A percentile compares a stretch with the other conserved stretches of the same genome.
Evolutionary conservation across 441 rosid species (phyloP).

Genomic region (Aquilaria agallochum): DNA sequence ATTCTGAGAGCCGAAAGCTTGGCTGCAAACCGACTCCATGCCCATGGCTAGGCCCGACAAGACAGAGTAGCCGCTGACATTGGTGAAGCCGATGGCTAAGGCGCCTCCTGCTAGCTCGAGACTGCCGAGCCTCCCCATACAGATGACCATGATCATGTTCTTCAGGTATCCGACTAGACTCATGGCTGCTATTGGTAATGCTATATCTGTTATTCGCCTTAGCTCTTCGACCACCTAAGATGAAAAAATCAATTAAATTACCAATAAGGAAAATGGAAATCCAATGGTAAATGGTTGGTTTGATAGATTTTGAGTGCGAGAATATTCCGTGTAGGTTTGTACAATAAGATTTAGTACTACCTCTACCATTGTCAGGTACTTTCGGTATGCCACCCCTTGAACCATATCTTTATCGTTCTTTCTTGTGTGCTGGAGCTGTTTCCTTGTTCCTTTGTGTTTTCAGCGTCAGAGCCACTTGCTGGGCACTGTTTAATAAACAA

Average conservation of each 20-base stretch:
- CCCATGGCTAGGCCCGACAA: slow-evolving; percentile 84
- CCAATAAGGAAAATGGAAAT: too few relatives aligned
- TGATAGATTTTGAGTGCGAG: neutral
- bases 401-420: slow-evolving; percentile 35
- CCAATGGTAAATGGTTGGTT: too few relatives aligned
- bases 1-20: slow-evolving; percentile 80
- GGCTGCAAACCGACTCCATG: slow-evolving; percentile 88
- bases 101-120: slow-evolving; percentile 92
- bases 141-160: slow-evolving; percentile 68
- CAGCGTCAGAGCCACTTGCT: neutral
- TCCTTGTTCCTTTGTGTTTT: neutral
- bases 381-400: slow-evolving; percentile 33
- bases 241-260: neutral
- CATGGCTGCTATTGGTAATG: slow-evolving; percentile 73
- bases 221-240: slow-evolving; percentile 70
- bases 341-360: slow-evolving; percentile 41
- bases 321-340: neutral
- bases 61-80: slow-evolving; percentile 89
- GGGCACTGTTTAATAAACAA: neutral
- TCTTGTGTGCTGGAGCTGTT: neutral
- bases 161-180: slow-evolving; percentile 65
- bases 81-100: slow-evolving; percentile 81
- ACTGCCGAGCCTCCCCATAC: slow-evolving; percentile 82
- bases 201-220: slow-evolving; percentile 57
- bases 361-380: slow-evolving; percentile 60